phyloP scores from a whole-genome alignment of 768 basidiomycete species.

The Lentinula sp. region DNA sequence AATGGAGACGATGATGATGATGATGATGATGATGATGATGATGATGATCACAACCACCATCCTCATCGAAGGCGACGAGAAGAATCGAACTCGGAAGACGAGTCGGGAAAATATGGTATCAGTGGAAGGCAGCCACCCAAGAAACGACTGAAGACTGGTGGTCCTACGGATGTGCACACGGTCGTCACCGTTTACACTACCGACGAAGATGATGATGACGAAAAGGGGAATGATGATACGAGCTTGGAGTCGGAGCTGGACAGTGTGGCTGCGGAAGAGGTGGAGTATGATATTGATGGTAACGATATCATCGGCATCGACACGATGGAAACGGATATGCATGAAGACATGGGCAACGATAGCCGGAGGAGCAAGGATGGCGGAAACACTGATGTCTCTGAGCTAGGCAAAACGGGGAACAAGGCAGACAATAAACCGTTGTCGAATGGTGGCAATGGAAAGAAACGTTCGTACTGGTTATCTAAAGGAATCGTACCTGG shows the following conservation, averaged over 20 bases:
- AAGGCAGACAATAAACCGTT: constrained; percentile 10
- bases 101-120: not conserved
- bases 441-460: not conserved
- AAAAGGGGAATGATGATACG: constrained; percentile 19
- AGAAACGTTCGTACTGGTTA: constrained; percentile 34
- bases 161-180: constrained; percentile 13
- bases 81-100: not conserved
- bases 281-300: constrained; percentile 8
- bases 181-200: constrained; percentile 19
- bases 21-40: too few relatives aligned
- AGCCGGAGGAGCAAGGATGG: not conserved
- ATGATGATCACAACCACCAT: not conserved
- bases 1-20: too few relatives aligned
- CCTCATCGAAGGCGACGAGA: not conserved
- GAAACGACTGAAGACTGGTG: constrained; percentile 21
- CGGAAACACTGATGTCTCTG: not conserved
- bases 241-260: constrained; percentile 16
- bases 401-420: not conserved
- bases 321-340: not conserved
- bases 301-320: not conserved
- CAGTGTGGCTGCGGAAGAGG: constrained; percentile 12
- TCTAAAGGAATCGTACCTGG: constrained; percentile 21
- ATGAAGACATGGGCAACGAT: not conserved
- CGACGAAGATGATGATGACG: constrained; percentile 29
- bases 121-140: not conserved